Evolutionary conservation across 371 early-diverging fungal species (phyloP).

Genomic region (Apophysomyces trapeziformis): DNA sequence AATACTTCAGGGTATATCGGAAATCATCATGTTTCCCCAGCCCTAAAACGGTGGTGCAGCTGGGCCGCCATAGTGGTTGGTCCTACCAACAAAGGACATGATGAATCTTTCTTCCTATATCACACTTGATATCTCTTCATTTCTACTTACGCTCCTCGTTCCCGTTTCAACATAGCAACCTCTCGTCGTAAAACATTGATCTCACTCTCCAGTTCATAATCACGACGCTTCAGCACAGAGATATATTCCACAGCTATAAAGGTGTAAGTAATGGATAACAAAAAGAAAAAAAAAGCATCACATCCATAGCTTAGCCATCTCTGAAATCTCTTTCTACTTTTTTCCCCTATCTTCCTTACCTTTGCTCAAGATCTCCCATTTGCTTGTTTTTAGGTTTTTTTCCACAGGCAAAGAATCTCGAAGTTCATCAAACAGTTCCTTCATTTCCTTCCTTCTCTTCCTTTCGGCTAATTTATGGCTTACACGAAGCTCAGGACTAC

Average conservation of each 20-base stretch:
- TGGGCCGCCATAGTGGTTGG: background rate
- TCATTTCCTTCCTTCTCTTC: slow-evolving; percentile 86
- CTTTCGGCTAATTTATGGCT: slow-evolving; percentile 88
- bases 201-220: slow-evolving; percentile 56
- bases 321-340: background rate
- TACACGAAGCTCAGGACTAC: slow-evolving; percentile 69
- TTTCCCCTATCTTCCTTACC: slow-evolving; percentile 35
- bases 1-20: slow-evolving; percentile 6
- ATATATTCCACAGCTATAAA: slow-evolving; percentile 58
- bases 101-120: background rate
- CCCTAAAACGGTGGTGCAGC: slow-evolving; percentile 4
- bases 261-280: no score
- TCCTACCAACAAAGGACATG: background rate
- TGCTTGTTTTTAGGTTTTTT: slow-evolving; percentile 77
- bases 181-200: slow-evolving; percentile 47
- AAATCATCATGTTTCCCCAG: slow-evolving; percentile 2
- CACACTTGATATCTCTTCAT: background rate
- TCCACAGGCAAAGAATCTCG: slow-evolving; percentile 77
- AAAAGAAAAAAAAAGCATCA: no score
- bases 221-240: slow-evolving; percentile 49
- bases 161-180: slow-evolving; percentile 39
- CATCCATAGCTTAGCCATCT: background rate
- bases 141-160: slow-evolving; percentile 28
- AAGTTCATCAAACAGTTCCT: slow-evolving; percentile 85
- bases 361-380: slow-evolving; percentile 88